phyloP scores from a whole-genome alignment of 495 filamentous ascomycete species.

The Podospora pseudoanserina region DNA sequence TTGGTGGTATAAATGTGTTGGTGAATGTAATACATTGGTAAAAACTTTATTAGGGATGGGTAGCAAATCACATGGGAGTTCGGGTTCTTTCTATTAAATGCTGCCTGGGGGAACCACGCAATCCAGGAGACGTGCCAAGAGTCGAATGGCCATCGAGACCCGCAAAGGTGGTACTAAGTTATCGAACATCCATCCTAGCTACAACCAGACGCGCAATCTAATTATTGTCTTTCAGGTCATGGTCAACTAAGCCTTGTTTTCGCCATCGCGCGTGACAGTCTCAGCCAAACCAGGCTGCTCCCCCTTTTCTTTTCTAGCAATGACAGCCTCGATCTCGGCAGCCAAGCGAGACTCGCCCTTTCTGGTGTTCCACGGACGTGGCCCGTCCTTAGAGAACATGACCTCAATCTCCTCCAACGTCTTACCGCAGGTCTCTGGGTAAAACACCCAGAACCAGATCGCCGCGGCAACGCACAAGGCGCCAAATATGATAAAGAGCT shows the following conservation, averaged over 20 bases:
- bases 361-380: slow-evolving; percentile 57
- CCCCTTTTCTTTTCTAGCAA: slow-evolving; percentile 21
- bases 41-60: background rate
- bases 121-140: too few relatives aligned
- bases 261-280: background rate
- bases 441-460: slow-evolving; percentile 62
- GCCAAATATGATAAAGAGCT: slow-evolving; percentile 72
- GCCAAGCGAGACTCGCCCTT: slow-evolving; percentile 47
- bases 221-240: background rate
- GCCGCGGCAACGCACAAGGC: slow-evolving; percentile 62
- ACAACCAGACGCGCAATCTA: background rate
- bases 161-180: too few relatives aligned
- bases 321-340: slow-evolving; percentile 43
- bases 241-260: background rate
- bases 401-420: slow-evolving; percentile 67
- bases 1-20: background rate
- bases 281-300: background rate
- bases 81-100: too few relatives aligned
- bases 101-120: too few relatives aligned
- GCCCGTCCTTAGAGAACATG: slow-evolving; percentile 55
- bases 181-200: too few relatives aligned
- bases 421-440: slow-evolving; percentile 68
- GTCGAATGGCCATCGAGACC: too few relatives aligned
- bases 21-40: background rate
- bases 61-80: too few relatives aligned